Evolutionary conservation across 1,284 basidiomycete species (phyloP).

Genomic region (Irpex rosettiformis): DNA sequence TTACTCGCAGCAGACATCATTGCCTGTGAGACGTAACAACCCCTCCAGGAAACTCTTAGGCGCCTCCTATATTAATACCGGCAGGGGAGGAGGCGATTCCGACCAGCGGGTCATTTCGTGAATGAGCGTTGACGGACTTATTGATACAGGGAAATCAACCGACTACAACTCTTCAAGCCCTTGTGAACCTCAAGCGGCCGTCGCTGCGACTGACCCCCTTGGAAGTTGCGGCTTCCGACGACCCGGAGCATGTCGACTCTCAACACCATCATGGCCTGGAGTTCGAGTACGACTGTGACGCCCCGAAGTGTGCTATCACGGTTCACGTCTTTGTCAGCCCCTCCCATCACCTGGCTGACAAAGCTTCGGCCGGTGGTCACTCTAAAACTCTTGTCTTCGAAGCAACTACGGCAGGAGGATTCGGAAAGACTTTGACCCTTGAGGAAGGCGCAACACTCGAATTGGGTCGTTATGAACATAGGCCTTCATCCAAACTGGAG

Average conservation of each 20-base stretch:
- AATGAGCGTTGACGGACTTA: not conserved
- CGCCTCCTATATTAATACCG: not conserved
- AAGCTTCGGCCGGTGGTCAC: conserved; percentile 36
- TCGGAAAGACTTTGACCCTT: conserved; percentile 67
- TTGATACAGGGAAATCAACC: conserved; percentile 61
- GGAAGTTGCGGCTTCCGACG: conserved; percentile 41
- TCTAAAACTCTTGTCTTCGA: conserved; percentile 67
- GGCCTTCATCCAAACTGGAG: conserved; percentile 10
- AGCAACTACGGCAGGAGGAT: conserved; percentile 75
- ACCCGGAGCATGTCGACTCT: conserved; percentile 39
- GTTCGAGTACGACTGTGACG: conserved; percentile 88
- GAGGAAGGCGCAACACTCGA: conserved; percentile 75
- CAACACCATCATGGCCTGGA: conserved; percentile 71
- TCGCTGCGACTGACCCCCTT: conserved; percentile 71
- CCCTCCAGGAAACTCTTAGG: not conserved
- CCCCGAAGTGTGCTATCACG: conserved; percentile 75
- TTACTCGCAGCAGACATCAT: not conserved
- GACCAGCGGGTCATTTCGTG: not conserved
- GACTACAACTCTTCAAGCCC: conserved; percentile 86
- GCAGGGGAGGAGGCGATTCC: not conserved
- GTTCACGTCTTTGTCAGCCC: conserved; percentile 69
- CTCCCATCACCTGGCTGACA: conserved; percentile 46
- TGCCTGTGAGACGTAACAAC: not conserved
- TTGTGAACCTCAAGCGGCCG: conserved; percentile 89
- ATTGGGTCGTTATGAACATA: conserved; percentile 59